phyloP scores from a whole-genome alignment of 108 stramenopile genomes.

The Phaeodactylum tricornutum region DNA sequence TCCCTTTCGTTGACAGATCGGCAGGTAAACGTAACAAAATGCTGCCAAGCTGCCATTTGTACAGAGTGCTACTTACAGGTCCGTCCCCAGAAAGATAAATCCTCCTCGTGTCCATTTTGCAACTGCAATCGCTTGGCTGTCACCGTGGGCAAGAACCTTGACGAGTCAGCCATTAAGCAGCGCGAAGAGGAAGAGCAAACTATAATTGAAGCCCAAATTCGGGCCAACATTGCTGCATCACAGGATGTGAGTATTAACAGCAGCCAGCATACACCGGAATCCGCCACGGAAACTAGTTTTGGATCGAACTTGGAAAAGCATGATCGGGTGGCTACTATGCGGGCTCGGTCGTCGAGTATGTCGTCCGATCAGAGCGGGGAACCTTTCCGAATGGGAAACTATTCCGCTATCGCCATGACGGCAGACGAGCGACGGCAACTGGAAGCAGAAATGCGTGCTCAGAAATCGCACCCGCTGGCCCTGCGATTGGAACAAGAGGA shows the following conservation, averaged over 20 bases:
- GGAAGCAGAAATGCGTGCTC: constrained; percentile 64
- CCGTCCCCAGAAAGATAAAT: constrained; percentile 48
- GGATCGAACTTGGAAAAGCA: constrained; percentile 60
- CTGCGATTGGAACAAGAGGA: constrained; percentile 51
- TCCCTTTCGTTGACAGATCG: no score
- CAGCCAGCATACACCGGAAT: background rate
- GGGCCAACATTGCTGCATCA: constrained; percentile 8
- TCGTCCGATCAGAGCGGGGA: constrained; percentile 16
- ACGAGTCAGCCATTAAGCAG: constrained; percentile 23
- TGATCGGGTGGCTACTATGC: constrained; percentile 29
- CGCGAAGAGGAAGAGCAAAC: constrained; percentile 41
- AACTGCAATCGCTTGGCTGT: constrained; percentile 41
- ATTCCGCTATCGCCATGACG: constrained; percentile 45
- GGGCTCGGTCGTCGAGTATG: constrained; percentile 32
- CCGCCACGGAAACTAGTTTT: constrained; percentile 19
- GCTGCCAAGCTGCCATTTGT: constrained; percentile 72
- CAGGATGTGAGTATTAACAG: background rate
- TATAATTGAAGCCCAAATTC: constrained; percentile 37
- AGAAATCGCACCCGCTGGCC: constrained; percentile 54
- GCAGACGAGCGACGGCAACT: constrained; percentile 54
- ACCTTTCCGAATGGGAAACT: background rate
- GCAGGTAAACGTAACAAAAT: constrained; percentile 62
- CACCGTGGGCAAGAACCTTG: constrained; percentile 24
- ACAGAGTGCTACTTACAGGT: constrained; percentile 86
- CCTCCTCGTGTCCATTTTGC: constrained; percentile 62